Percentiles rank a stretch among this genome's conserved stretches.
These are phyloP conservation scores for Trametes villosa DNA, from an alignment of 768 basidiomycete genomes.

Conservation along the genomic window DNA sequence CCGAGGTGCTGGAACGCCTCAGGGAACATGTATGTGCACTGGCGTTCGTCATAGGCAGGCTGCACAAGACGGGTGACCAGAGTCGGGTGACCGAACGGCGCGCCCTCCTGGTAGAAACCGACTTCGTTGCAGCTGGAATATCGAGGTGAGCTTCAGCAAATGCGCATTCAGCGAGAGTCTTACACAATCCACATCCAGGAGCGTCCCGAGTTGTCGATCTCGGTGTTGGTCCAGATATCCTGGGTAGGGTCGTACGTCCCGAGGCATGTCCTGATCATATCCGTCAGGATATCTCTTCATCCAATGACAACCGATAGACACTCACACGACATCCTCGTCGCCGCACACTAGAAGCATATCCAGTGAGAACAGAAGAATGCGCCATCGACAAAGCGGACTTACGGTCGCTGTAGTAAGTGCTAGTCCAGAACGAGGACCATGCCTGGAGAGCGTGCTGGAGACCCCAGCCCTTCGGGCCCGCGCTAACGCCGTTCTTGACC, in stretches of 20 bases:
- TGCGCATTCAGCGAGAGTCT: constrained; percentile 1
- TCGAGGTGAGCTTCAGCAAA: not conserved
- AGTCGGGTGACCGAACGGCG: constrained; percentile 44
- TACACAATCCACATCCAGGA: constrained; percentile 78
- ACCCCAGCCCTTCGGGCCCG: constrained; percentile 61
- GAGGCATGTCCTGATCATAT: constrained; percentile 38
- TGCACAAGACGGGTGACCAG: constrained; percentile 60
- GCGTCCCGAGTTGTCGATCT: constrained; percentile 56
- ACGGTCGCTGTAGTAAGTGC: constrained; percentile 49
- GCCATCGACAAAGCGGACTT: constrained; percentile 32
- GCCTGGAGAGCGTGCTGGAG: constrained; percentile 60
- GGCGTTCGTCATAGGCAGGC: constrained; percentile 65
- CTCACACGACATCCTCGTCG: constrained; percentile 50
- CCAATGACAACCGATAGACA: not conserved
- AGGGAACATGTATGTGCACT: constrained; percentile 72
- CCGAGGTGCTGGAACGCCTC: constrained; percentile 48
- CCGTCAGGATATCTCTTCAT: not conserved
- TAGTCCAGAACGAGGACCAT: constrained; percentile 64
- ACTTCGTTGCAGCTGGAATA: constrained; percentile 67
- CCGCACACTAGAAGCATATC: constrained; percentile 53
- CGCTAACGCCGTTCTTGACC: constrained; percentile 57
- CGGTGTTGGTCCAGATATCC: constrained; percentile 55
- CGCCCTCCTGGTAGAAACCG: constrained; percentile 51
- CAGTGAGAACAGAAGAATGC: too few species aligned
- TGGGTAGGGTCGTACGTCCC: constrained; percentile 45